A percentile compares a stretch with the other conserved stretches of the same genome.
Conservation (phyloP, 1,284 basidiomycete species). For the Afroboletus lepidellus region DNA sequence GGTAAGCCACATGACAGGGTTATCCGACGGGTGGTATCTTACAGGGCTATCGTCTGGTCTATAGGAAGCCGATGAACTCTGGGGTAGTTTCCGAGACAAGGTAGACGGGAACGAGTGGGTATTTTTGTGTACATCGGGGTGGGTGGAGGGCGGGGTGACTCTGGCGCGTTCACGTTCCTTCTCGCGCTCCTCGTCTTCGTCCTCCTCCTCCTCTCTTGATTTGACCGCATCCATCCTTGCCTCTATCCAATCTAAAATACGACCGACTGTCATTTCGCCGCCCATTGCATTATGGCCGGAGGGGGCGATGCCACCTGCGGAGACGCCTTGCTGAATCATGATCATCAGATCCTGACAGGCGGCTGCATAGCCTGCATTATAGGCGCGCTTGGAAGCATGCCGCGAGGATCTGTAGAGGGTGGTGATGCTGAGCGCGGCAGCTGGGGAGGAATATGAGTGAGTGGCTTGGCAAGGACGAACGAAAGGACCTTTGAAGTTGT, state of each 20-base stretch:
- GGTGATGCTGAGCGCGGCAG: conserved; percentile 78
- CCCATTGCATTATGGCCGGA: conserved; percentile 39
- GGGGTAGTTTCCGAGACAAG: conserved; percentile 21
- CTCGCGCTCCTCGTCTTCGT: conserved; percentile 70
- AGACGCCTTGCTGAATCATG: conserved; percentile 80
- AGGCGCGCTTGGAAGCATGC: conserved; percentile 69
- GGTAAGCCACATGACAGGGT: conserved; percentile 4
- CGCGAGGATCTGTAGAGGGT: conserved; percentile 75
- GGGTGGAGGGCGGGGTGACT: conserved; percentile 18
- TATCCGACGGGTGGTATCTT: conserved; percentile 10
- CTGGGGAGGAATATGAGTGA: conserved; percentile 38
- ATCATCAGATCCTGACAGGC: conserved; percentile 75
- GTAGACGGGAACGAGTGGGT: conserved; percentile 21
- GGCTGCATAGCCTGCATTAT: conserved; percentile 72
- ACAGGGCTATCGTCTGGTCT: conserved; percentile 23
- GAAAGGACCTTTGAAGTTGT: conserved; percentile 70
- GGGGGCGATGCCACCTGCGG: conserved; percentile 45
- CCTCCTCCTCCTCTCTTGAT: conserved; percentile 71
- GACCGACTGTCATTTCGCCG: conserved; percentile 65
- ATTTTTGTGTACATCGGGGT: conserved; percentile 20
- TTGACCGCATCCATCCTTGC: conserved; percentile 68
- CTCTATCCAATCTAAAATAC: conserved; percentile 78
- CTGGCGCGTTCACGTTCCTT: conserved; percentile 39
- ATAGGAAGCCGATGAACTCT: conserved; percentile 14
- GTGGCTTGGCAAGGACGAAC: background rate